A percentile compares a stretch with the other conserved stretches of the same genome.
phyloP scores from a whole-genome alignment of 495 filamentous ascomycete genomes.

The Penicillium taxi region DNA sequence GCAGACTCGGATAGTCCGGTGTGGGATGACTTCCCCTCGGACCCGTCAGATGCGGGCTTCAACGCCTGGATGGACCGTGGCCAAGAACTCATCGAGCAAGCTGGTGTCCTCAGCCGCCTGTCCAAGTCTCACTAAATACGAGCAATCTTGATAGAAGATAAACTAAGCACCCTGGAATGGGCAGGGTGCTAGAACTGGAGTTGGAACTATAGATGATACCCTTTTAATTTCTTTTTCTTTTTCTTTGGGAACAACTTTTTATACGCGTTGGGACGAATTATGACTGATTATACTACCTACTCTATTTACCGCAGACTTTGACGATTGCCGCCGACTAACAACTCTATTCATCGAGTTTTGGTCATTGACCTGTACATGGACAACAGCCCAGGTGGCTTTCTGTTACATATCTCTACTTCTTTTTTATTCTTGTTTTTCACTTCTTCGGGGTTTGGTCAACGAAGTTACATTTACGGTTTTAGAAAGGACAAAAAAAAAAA shows the following conservation, averaged over 20 bases:
- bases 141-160: not conserved
- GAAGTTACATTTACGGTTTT: not conserved
- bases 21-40: conserved; percentile 40
- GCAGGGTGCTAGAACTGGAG: conserved; percentile 19
- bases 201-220: conserved; percentile 35
- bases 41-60: conserved; percentile 38
- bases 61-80: conserved; percentile 35
- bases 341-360: not conserved
- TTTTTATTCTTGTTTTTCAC: not conserved
- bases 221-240: conserved; percentile 21
- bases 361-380: conserved; percentile 10
- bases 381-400: not conserved
- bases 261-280: conserved; percentile 12
- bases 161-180: not conserved
- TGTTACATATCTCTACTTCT: conserved; percentile 2
- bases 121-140: conserved; percentile 20
- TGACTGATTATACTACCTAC: conserved; percentile 13
- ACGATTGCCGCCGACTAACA: conserved; percentile 9
- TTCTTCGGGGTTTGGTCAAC: not conserved
- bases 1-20: conserved; percentile 37
- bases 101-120: conserved; percentile 32
- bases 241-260: too few relatives aligned
- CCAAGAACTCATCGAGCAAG: conserved; percentile 36
- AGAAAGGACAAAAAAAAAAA: too few relatives aligned
- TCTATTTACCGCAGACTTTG: conserved; percentile 11